Evolutionary conservation across 2,329 filamentous ascomycete genomes (phyloP), one percentile per base, ranked within the genome.

Genomic region (Ophiocordyceps sinensis): DNA sequence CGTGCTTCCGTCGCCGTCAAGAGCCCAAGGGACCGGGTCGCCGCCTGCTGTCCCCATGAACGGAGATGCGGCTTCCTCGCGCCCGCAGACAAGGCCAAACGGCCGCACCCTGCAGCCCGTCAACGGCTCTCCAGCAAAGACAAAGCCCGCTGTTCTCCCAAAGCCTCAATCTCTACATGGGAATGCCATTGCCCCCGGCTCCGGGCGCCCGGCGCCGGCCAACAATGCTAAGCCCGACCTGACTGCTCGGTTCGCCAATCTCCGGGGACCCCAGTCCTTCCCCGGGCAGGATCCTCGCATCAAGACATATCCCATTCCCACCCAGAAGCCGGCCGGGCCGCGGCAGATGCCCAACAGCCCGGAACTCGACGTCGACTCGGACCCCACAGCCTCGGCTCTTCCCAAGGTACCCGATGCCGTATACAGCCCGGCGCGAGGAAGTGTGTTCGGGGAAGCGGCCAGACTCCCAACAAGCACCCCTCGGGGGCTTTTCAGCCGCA

Each of bases 371-470:
- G 53, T 73, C 10, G 64, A 67, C 3, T 50, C 77, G 1, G 64
- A 73, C 37, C 73, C 65, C 23, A 55, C 70, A n/a, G 56, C 74
- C 8, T 67, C 73, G 11, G 67, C 66, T 14, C 63, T 86, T 52
- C 82, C 82, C 11, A 82, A 82, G 54, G 62, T 80, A 37, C 83
- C 83, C 1, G 80, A 79, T 51, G 80, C 83, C 8, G 83, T 84
- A 4, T 88, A 87, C 53, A 86, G 78, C 50, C 83, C 83, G n/a
- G 79, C 79, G 1, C 71, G 82, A 29, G 84, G 83, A 26, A 82
- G 77, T 42, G 67, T 80, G 5, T 77, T 79, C 3, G 75, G 73
- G 21, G 77, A 79, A 44, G 70, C 75, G 21, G 73, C 82, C 9
- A 71, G 78, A 34, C 69, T 79, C 3, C 82, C 81, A 1, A 68